phyloP scores from a whole-genome alignment of 495 filamentous ascomycete genomes.

The Usnea hakonensis region DNA sequence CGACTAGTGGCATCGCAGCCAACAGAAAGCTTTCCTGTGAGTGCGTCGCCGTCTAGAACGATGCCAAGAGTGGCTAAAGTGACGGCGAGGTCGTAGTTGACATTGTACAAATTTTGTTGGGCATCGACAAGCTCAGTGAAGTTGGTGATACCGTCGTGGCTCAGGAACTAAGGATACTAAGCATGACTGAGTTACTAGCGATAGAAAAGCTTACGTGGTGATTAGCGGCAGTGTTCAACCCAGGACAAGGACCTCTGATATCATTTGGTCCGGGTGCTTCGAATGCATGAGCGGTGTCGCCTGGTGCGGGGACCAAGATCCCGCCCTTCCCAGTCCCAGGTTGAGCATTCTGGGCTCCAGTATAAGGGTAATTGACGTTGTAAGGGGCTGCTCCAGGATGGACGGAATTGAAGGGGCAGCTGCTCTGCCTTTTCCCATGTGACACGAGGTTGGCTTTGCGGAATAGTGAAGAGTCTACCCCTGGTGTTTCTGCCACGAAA shows the following conservation, averaged over 20 bases:
- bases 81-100: slow-evolving; percentile 33
- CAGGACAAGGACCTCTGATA: slow-evolving; percentile 42
- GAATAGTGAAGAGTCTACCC: slow-evolving; percentile 28
- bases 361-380: slow-evolving; percentile 30
- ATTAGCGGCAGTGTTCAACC: slow-evolving; percentile 44
- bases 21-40: slow-evolving; percentile 37
- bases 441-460: background rate
- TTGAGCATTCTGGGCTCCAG: slow-evolving; percentile 30
- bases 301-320: slow-evolving; percentile 31
- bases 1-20: slow-evolving; percentile 37
- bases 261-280: slow-evolving; percentile 24
- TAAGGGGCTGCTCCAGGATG: slow-evolving; percentile 29
- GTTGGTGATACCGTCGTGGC: slow-evolving; percentile 37
- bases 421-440: slow-evolving; percentile 23
- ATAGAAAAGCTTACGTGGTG: slow-evolving; percentile 26
- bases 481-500: slow-evolving; percentile 28
- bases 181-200: background rate
- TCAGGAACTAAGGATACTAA: slow-evolving; percentile 28
- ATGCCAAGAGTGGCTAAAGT: slow-evolving; percentile 33
- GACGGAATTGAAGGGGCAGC: slow-evolving; percentile 34
- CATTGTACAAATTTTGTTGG: slow-evolving; percentile 38
- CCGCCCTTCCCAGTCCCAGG: slow-evolving; percentile 31
- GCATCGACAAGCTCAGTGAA: slow-evolving; percentile 38
- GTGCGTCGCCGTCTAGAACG: slow-evolving; percentile 30
- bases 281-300: slow-evolving; percentile 28